These are phyloP conservation scores for Erythrobasidium yunnanense DNA, from an alignment of 768 basidiomycete species.

Conservation along the genomic window DNA sequence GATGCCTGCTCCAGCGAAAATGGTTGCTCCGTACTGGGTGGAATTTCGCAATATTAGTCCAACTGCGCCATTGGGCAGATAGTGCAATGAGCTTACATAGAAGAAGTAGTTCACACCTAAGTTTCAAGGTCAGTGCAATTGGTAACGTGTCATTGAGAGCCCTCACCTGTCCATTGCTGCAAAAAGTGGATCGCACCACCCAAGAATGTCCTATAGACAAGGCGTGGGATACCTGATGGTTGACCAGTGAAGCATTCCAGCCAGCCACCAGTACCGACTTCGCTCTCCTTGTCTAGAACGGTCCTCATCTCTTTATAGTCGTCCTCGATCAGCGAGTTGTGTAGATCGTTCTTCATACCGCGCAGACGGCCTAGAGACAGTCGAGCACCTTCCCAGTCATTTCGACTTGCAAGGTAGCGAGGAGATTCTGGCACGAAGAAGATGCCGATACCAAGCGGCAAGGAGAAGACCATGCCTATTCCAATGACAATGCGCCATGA, in stretches of 20 bases:
- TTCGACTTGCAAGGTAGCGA: background rate
- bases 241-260: background rate
- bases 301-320: background rate
- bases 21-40: background rate
- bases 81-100: background rate
- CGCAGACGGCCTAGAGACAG: background rate
- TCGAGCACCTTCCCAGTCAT: background rate
- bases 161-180: constrained; percentile 2
- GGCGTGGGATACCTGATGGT: background rate
- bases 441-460: background rate
- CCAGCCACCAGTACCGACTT: background rate
- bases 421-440: background rate
- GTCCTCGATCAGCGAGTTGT: background rate
- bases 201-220: background rate
- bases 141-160: no score
- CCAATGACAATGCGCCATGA: background rate
- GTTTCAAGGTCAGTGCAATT: no score
- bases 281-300: background rate
- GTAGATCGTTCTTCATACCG: background rate
- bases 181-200: background rate
- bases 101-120: no score
- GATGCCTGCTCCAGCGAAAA: background rate
- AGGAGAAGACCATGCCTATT: background rate
- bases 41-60: background rate
- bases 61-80: background rate